Conservation (phyloP, 805 yeast species). For the Candida railenensis region DNA sequence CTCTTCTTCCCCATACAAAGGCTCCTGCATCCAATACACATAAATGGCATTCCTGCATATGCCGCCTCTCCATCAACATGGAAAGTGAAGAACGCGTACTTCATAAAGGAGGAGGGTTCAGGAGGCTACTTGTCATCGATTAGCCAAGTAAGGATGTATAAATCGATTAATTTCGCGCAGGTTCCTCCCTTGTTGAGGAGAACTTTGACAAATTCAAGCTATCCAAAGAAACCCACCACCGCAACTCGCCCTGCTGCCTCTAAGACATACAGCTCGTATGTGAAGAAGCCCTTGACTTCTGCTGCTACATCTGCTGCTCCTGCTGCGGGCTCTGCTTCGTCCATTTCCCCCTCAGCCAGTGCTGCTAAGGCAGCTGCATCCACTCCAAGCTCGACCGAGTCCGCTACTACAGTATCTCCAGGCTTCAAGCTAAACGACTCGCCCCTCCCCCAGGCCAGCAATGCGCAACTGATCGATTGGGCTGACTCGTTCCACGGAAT, state of each 20-base stretch:
- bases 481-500: constrained; percentile 83
- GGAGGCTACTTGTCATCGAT: not conserved
- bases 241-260: not conserved
- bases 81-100: not conserved
- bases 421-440: constrained; percentile 1
- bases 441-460: constrained; percentile 16
- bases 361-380: not conserved
- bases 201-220: not conserved
- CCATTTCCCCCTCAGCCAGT: not conserved
- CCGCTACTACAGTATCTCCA: too few relatives aligned
- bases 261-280: not conserved
- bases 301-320: not conserved
- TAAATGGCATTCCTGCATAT: not conserved
- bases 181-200: not conserved
- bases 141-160: not conserved
- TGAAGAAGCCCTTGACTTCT: not conserved
- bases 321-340: not conserved
- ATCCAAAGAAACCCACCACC: constrained; percentile 1
- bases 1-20: too few relatives aligned
- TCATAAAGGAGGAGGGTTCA: not conserved
- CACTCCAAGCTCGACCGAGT: too few relatives aligned
- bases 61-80: not conserved
- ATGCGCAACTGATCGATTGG: constrained; percentile 59
- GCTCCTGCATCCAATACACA: not conserved
- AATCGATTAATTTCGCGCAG: not conserved